Percentiles rank a stretch among this genome's conserved stretches.
These are phyloP conservation scores for Ambrosia artemisiifolia DNA, from an alignment of 129 eudicot genomes.

Conservation along the genomic window DNA sequence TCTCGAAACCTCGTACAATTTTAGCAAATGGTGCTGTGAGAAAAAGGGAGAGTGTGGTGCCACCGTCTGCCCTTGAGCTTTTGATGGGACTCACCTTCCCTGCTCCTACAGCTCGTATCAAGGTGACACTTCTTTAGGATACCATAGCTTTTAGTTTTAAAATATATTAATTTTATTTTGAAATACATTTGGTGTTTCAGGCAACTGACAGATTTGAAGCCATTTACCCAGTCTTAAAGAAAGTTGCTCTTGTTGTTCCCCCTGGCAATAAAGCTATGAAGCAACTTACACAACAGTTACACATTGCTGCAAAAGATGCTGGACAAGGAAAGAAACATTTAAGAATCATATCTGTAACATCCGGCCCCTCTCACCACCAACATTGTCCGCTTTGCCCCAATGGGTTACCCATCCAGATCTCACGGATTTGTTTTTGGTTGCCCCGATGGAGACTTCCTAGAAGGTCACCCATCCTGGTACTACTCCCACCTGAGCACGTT, in stretches of 20 bases:
- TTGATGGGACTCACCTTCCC: slow-evolving; percentile 51
- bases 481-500: too few species aligned
- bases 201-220: slow-evolving; percentile 67
- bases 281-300: slow-evolving; percentile 47
- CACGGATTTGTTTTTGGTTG: too few species aligned
- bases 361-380: too few species aligned
- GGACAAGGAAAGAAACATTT: slow-evolving; percentile 36
- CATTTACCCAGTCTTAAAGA: slow-evolving; percentile 44
- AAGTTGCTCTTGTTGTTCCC: slow-evolving; percentile 54
- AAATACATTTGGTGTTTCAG: too few species aligned
- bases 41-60: slow-evolving; percentile 54
- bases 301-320: slow-evolving; percentile 41
- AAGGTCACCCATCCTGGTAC: too few species aligned
- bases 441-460: too few species aligned
- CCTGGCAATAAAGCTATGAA: slow-evolving; percentile 60
- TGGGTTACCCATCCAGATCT: too few species aligned
- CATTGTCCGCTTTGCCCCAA: too few species aligned
- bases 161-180: too few species aligned
- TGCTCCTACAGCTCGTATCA: slow-evolving; percentile 40
- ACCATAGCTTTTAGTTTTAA: too few species aligned
- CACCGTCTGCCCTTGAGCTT: slow-evolving; percentile 48
- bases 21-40: slow-evolving; percentile 52
- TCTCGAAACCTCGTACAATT: slow-evolving; percentile 46
- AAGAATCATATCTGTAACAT: too few species aligned
- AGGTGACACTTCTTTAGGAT: too few species aligned